Conservation (phyloP, 345 rosid species). For the Citrus sp. region DNA sequence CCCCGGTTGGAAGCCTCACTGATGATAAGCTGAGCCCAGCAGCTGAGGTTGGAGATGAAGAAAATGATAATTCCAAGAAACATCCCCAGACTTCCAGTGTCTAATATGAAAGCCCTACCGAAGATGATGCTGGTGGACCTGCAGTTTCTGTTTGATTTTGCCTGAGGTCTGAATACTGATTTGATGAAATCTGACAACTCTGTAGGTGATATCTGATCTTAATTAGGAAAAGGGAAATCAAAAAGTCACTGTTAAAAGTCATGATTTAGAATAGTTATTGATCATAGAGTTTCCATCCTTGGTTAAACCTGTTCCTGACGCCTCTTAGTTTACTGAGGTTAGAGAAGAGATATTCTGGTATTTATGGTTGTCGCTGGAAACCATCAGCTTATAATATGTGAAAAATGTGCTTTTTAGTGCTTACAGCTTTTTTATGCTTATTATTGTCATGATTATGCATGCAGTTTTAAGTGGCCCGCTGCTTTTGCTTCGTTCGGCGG, state of each 20-base stretch:
- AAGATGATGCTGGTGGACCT: background rate
- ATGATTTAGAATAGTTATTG: background rate
- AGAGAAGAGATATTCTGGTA: background rate
- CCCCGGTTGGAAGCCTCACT: constrained; percentile 3
- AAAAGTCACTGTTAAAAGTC: background rate
- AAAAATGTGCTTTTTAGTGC: background rate
- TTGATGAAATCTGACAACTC: background rate
- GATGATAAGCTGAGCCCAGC: background rate
- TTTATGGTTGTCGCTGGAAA: background rate
- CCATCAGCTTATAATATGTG: background rate
- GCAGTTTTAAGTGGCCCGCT: background rate
- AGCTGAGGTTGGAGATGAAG: constrained; percentile 14
- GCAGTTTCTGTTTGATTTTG: background rate
- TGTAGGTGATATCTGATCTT: background rate
- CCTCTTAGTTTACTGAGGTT: background rate
- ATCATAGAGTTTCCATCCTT: background rate
- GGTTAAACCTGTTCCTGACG: background rate
- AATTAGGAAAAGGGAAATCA: background rate
- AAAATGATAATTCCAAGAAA: constrained; percentile 2
- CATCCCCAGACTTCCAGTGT: background rate
- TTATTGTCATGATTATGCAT: background rate
- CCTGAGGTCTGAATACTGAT: background rate
- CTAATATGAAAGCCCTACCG: background rate
- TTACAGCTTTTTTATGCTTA: background rate
- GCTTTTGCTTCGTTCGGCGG: background rate